Evolutionary conservation across 2,329 filamentous ascomycete genomes (phyloP).

Genomic region (Aspergillus carbonarius): DNA sequence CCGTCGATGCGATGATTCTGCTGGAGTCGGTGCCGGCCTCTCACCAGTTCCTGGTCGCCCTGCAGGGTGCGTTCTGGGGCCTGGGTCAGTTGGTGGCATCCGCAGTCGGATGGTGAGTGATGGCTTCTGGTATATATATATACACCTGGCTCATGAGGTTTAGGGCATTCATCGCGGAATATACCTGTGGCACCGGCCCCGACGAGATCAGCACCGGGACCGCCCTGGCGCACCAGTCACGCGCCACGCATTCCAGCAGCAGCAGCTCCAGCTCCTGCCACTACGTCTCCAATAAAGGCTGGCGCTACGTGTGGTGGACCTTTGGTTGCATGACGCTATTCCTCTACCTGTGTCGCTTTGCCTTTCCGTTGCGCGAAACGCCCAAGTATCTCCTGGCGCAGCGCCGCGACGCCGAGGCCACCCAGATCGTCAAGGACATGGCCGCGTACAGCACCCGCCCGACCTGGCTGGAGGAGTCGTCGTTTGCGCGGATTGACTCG

Average conservation of each 20-base stretch:
- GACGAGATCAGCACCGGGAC: constrained; percentile 17
- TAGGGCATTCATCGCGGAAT: constrained; percentile 23
- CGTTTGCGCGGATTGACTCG: constrained; percentile 21
- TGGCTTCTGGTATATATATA: too few species aligned
- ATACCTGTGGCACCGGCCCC: constrained; percentile 24
- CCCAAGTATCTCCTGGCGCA: constrained; percentile 19
- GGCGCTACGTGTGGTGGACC: constrained; percentile 26
- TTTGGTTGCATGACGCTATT: constrained; percentile 23
- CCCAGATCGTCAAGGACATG: constrained; percentile 22
- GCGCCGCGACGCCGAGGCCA: constrained; percentile 19
- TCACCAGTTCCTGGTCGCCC: constrained; percentile 19
- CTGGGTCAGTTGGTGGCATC: constrained; percentile 19
- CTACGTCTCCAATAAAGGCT: constrained; percentile 24
- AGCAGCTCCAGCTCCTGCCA: constrained; percentile 18
- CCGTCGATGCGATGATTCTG: constrained; percentile 16
- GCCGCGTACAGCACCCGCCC: constrained; percentile 14
- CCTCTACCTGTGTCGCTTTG: constrained; percentile 20
- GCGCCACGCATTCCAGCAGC: constrained; percentile 1
- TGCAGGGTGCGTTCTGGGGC: constrained; percentile 21
- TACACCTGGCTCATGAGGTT: too few species aligned
- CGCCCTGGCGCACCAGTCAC: constrained; percentile 3
- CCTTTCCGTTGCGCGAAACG: constrained; percentile 18
- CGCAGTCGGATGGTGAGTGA: constrained; percentile 20
- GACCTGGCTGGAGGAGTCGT: constrained; percentile 20
- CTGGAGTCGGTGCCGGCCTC: constrained; percentile 21